These are phyloP conservation scores for Malania oleifera DNA, from an alignment of 164 flowering plant genomes.

Conservation along the genomic window DNA sequence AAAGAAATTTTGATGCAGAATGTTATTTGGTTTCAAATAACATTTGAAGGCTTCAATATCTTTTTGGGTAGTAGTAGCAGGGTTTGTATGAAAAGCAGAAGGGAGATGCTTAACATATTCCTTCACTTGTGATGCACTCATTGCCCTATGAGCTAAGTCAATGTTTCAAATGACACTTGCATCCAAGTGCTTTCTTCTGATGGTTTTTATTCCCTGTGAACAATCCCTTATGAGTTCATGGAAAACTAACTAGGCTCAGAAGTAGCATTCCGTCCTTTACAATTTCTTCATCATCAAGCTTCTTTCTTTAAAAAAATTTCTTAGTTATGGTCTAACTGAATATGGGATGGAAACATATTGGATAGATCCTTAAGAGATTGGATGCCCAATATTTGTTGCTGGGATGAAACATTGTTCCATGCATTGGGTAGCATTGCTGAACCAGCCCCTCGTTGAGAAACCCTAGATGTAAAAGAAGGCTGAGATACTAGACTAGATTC, in stretches of 20 bases:
- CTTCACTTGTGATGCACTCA: slow-evolving; percentile 14
- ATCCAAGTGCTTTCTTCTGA: slow-evolving; percentile 28
- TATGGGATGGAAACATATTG: slow-evolving; percentile 25
- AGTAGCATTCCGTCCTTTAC: slow-evolving; percentile 22
- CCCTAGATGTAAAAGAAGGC: slow-evolving; percentile 25
- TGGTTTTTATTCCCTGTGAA: slow-evolving; percentile 27
- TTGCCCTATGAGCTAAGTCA: slow-evolving; percentile 9
- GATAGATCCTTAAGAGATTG: slow-evolving; percentile 28
- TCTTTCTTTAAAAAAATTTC: slow-evolving; percentile 26
- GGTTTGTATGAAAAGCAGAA: slow-evolving; percentile 20
- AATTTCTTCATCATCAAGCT: slow-evolving; percentile 31
- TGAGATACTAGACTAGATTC: slow-evolving; percentile 32
- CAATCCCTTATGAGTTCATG: slow-evolving; percentile 23
- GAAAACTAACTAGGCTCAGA: slow-evolving; percentile 28
- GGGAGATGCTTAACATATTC: slow-evolving; percentile 13
- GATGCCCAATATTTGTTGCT: slow-evolving; percentile 24
- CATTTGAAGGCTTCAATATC: slow-evolving; percentile 61
- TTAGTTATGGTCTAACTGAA: slow-evolving; percentile 20
- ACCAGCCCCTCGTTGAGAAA: slow-evolving; percentile 34
- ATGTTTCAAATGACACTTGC: slow-evolving; percentile 16
- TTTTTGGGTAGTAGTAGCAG: slow-evolving; percentile 26
- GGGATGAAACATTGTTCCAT: slow-evolving; percentile 45
- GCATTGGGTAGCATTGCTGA: slow-evolving; percentile 34
- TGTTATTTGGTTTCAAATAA: slow-evolving; percentile 38
- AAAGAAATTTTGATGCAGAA: slow-evolving; percentile 39